A percentile compares a stretch with the other conserved stretches of the same genome.
Conservation (phyloP, 805 yeast genomes). For the Barnettozyma sucrosica region DNA sequence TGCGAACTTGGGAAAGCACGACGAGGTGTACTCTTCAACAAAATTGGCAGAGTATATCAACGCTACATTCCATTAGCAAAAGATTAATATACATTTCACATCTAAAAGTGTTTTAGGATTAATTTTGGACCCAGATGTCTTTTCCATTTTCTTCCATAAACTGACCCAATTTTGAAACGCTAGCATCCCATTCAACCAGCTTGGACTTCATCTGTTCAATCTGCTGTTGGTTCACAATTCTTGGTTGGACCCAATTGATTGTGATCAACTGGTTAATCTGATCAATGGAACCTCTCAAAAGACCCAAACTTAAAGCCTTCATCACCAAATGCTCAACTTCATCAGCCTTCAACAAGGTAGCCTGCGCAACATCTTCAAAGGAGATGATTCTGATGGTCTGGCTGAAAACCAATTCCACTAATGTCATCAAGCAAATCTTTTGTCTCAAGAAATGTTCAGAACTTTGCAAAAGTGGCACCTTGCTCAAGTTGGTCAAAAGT, state of each 20-base stretch:
- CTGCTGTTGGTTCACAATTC: conserved; percentile 81
- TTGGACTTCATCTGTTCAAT: conserved; percentile 69
- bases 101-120: background rate
- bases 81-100: background rate
- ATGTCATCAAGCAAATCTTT: conserved; percentile 87
- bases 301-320: conserved; percentile 80
- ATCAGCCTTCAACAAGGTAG: conserved; percentile 53
- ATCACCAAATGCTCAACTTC: conserved; percentile 87
- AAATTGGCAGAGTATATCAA: conserved; percentile 32
- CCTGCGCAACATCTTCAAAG: conserved; percentile 67
- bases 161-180: conserved; percentile 59
- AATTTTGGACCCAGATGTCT: conserved; percentile 51
- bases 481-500: conserved; percentile 36
- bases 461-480: conserved; percentile 50
- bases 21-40: conserved; percentile 50
- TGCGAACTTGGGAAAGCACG: conserved; percentile 54
- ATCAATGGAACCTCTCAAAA: conserved; percentile 86
- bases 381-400: conserved; percentile 67
- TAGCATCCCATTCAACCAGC: conserved; percentile 70
- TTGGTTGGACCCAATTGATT: conserved; percentile 93
- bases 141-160: conserved; percentile 58
- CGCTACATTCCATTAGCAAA: conserved; percentile 9
- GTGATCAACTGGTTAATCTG: conserved; percentile 75
- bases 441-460: conserved; percentile 70
- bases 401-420: conserved; percentile 82